Evolutionary conservation across 257 asterid genomes (phyloP).

Genomic region (Dorcoceras hygrometricum): DNA sequence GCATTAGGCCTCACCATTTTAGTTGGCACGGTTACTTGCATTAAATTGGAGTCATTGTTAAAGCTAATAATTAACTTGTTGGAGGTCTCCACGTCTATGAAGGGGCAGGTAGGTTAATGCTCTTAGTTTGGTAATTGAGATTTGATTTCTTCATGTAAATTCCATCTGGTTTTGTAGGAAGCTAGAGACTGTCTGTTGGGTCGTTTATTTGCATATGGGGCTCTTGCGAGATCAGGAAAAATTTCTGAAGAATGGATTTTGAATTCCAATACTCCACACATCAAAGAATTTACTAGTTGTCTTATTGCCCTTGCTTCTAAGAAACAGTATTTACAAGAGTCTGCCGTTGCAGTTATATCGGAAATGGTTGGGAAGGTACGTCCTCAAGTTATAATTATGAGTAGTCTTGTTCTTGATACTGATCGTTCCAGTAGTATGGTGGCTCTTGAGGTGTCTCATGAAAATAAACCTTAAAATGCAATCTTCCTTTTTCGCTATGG

Average conservation of each 20-base stretch:
- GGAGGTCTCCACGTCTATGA: conserved; percentile 90
- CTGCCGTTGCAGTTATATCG: conserved; percentile 74
- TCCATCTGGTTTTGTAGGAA: conserved; percentile 55
- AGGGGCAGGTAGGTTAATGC: conserved; percentile 81
- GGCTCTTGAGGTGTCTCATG: neutral
- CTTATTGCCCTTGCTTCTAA: conserved; percentile 66
- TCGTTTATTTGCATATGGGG: conserved; percentile 93
- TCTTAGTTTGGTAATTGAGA: neutral
- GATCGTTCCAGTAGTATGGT: neutral
- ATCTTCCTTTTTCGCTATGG: neutral
- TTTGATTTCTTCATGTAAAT: conserved; percentile 24
- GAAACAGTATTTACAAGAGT: conserved; percentile 89
- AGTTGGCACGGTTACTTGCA: conserved; percentile 61
- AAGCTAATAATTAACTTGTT: conserved; percentile 70
- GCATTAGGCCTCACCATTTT: conserved; percentile 77
- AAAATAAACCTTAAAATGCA: conserved; percentile 1
- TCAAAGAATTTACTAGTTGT: conserved; percentile 64
- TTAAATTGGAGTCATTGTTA: conserved; percentile 69
- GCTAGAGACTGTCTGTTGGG: conserved; percentile 79
- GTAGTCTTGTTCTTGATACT: conserved; percentile 13
- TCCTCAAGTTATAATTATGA: neutral
- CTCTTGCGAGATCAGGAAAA: conserved; percentile 91
- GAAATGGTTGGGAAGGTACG: conserved; percentile 83
- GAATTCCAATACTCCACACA: conserved; percentile 42
- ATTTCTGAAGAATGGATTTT: conserved; percentile 60